phyloP scores from a whole-genome alignment of 805 yeast genomes.

The Brettanomyces anomalus region DNA sequence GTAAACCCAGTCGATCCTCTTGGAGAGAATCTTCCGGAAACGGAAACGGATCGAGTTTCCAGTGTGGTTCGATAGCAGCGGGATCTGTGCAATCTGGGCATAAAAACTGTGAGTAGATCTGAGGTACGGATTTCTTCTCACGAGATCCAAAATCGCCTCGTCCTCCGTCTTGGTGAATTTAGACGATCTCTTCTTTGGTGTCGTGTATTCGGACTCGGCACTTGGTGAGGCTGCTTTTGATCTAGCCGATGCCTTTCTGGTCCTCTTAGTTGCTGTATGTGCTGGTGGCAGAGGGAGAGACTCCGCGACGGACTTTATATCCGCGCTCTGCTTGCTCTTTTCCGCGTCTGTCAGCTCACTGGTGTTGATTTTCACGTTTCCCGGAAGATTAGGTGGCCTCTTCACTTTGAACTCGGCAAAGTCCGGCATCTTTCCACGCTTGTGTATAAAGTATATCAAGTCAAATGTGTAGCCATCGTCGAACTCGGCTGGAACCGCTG shows the following conservation, averaged over 20 bases:
- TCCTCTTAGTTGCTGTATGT: not conserved
- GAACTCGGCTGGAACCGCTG: slow-evolving; percentile 7
- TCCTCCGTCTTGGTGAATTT: slow-evolving; percentile 61
- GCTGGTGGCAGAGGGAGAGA: not conserved
- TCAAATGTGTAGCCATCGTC: slow-evolving; percentile 16
- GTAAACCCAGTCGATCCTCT: slow-evolving; percentile 37
- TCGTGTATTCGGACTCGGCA: not conserved
- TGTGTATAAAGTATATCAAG: slow-evolving; percentile 16
- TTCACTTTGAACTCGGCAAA: slow-evolving; percentile 14
- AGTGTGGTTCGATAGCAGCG: slow-evolving; percentile 50
- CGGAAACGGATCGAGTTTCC: slow-evolving; percentile 69
- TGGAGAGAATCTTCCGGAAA: slow-evolving; percentile 36
- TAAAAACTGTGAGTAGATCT: slow-evolving; percentile 64
- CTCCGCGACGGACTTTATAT: not conserved
- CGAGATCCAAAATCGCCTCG: slow-evolving; percentile 53
- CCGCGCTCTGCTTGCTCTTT: not conserved
- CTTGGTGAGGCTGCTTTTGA: not conserved
- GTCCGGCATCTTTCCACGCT: slow-evolving; percentile 10
- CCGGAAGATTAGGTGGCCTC: slow-evolving; percentile 17
- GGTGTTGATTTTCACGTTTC: slow-evolving; percentile 14
- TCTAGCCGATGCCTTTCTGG: not conserved
- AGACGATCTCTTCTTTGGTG: slow-evolving; percentile 30
- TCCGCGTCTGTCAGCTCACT: slow-evolving; percentile 14
- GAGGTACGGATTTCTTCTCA: slow-evolving; percentile 55
- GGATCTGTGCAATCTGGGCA: slow-evolving; percentile 47